These are phyloP conservation scores for Fonsecaea monophora DNA, from an alignment of 2,329 filamentous ascomycete species.

Conservation along the genomic window DNA sequence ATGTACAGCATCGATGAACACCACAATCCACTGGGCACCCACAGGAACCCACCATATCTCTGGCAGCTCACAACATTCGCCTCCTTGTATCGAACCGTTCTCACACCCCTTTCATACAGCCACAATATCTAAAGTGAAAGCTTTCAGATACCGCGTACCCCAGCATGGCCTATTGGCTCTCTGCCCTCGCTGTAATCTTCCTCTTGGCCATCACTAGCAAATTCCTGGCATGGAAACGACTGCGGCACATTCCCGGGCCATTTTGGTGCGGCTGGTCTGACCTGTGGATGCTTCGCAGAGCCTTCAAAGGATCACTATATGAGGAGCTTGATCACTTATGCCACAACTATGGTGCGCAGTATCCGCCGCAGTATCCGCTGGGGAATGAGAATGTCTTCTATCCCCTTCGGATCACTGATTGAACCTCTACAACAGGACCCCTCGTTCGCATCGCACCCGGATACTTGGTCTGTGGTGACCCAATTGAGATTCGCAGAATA, in stretches of 20 bases:
- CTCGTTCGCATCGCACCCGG: conserved; percentile 22
- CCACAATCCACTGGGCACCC: too few species aligned
- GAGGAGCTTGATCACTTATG: not conserved
- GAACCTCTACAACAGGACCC: conserved; percentile 24
- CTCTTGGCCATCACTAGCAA: not conserved
- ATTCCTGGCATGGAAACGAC: conserved; percentile 2
- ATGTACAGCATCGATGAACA: too few species aligned
- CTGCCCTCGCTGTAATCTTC: not conserved
- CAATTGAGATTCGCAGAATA: conserved; percentile 7
- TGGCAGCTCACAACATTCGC: too few species aligned
- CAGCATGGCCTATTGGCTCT: not conserved
- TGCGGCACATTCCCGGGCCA: conserved; percentile 8
- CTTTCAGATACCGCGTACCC: not conserved
- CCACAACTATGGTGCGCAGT: conserved; percentile 3
- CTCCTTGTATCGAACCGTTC: not conserved
- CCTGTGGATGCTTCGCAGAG: conserved; percentile 10
- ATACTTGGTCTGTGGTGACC: conserved; percentile 14
- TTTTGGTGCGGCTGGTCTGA: not conserved
- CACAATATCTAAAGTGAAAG: not conserved
- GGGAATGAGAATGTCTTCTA: not conserved
- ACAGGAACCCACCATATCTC: too few species aligned
- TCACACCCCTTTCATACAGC: not conserved
- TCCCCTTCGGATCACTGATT: not conserved
- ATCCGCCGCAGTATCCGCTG: not conserved
- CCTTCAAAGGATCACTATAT: not conserved